These are phyloP conservation scores for Penicillium sp. DNA, from an alignment of 2,329 filamentous ascomycete species.

Conservation along the genomic window DNA sequence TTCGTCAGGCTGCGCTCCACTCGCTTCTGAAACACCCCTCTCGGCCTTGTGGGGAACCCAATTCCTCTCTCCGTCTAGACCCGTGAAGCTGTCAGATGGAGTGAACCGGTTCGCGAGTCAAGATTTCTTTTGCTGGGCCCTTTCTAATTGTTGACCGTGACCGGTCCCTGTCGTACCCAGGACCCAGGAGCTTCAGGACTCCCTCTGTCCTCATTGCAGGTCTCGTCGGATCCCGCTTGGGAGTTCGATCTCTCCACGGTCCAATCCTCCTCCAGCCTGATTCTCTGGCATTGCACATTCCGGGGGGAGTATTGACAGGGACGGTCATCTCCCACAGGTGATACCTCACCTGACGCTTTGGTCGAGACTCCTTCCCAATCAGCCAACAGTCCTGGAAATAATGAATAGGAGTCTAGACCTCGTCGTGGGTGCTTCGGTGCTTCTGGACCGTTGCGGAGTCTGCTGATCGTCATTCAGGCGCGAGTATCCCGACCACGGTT, in stretches of 20 bases:
- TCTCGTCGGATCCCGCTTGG: too few relatives aligned
- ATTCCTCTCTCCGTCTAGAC: conserved; percentile 5
- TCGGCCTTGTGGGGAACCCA: conserved; percentile 17
- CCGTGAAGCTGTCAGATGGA: too few relatives aligned
- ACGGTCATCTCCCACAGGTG: conserved; percentile 8
- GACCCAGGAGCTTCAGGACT: too few relatives aligned
- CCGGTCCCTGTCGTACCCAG: too few relatives aligned
- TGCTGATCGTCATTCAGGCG: conserved; percentile 15
- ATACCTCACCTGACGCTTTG: background rate
- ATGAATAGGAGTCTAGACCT: conserved; percentile 9
- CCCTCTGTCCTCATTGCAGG: too few relatives aligned
- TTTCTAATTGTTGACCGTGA: too few relatives aligned
- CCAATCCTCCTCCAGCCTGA: too few relatives aligned
- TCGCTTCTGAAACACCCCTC: conserved; percentile 19
- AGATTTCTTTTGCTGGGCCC: too few relatives aligned
- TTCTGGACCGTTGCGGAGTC: conserved; percentile 21
- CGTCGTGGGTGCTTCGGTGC: background rate
- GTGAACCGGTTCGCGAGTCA: too few relatives aligned
- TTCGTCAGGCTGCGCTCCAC: conserved; percentile 19
- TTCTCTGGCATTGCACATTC: too few relatives aligned
- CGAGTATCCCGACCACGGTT: conserved; percentile 15
- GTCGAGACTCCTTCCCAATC: conserved; percentile 8
- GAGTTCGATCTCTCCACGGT: too few relatives aligned
- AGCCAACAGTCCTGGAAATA: background rate
- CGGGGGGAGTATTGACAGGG: background rate